These are phyloP conservation scores for Backusella mclennaniae DNA, from an alignment of 192 early-diverging fungal species.

Conservation along the genomic window DNA sequence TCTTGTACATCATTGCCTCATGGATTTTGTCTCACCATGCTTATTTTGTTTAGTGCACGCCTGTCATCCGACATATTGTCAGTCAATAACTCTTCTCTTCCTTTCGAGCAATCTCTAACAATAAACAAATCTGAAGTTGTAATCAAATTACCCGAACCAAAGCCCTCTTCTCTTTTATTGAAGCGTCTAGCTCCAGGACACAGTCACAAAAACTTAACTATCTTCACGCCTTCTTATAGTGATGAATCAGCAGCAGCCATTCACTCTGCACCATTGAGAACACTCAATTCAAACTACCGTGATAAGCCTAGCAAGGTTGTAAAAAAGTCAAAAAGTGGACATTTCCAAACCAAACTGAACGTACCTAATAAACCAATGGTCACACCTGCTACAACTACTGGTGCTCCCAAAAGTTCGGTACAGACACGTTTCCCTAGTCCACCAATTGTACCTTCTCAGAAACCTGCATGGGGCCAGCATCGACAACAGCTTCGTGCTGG, in stretches of 20 bases:
- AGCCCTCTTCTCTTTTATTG: constrained; percentile 22
- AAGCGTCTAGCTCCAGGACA: constrained; percentile 40
- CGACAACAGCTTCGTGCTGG: not conserved
- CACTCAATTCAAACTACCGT: constrained; percentile 2
- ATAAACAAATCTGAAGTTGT: not conserved
- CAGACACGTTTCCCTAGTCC: constrained; percentile 32
- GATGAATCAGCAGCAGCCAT: constrained; percentile 30
- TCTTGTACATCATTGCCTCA: constrained; percentile 3
- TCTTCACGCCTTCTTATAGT: constrained; percentile 47
- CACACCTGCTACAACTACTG: not conserved
- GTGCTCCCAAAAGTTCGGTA: not conserved
- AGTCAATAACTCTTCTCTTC: not conserved
- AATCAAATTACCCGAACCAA: constrained; percentile 9
- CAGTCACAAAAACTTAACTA: constrained; percentile 38
- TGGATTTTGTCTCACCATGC: constrained; percentile 7
- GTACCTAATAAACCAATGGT: not conserved
- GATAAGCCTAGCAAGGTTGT: constrained; percentile 13
- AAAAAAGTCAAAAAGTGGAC: constrained; percentile 20
- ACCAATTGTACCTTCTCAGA: constrained; percentile 41
- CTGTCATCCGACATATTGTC: constrained; percentile 5
- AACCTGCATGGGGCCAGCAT: constrained; percentile 11
- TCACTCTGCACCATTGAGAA: constrained; percentile 42
- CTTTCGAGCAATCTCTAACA: not conserved
- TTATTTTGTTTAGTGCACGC: constrained; percentile 11
- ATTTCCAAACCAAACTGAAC: constrained; percentile 7